A percentile compares a stretch with the other conserved stretches of the same genome.
These are phyloP conservation scores for Solanum rostratum DNA, from an alignment of 257 asterid species.

Conservation along the genomic window DNA sequence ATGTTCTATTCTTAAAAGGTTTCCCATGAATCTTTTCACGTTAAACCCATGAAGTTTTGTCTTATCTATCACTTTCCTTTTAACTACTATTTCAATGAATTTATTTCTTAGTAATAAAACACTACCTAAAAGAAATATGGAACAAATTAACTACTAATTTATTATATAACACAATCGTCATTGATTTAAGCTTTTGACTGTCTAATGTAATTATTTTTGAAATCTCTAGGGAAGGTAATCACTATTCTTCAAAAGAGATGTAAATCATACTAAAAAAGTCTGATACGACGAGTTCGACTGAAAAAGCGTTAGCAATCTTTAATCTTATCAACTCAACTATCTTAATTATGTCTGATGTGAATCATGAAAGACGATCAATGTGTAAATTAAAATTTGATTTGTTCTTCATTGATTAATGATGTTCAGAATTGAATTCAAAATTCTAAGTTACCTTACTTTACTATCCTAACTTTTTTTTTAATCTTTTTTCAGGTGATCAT, in stretches of 20 bases:
- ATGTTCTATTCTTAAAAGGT: not conserved
- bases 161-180: not conserved
- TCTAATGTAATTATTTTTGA: not conserved
- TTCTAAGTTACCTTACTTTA: not conserved
- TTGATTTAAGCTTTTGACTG: not conserved
- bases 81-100: not conserved
- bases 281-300: accelerated
- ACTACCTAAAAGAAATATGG: not conserved
- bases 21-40: not conserved
- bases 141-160: not conserved
- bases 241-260: accelerated
- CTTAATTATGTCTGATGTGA: not conserved
- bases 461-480: not conserved
- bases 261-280: accelerated
- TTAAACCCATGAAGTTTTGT: not conserved
- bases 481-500: not conserved
- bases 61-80: not conserved
- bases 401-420: not conserved
- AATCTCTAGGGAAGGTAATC: too few species aligned
- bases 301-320: not conserved
- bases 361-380: not conserved
- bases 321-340: too few species aligned
- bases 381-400: not conserved
- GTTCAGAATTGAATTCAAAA: not conserved
- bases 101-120: not conserved